Conservation (phyloP, 768 basidiomycete genomes). For the Calocybe indica region DNA sequence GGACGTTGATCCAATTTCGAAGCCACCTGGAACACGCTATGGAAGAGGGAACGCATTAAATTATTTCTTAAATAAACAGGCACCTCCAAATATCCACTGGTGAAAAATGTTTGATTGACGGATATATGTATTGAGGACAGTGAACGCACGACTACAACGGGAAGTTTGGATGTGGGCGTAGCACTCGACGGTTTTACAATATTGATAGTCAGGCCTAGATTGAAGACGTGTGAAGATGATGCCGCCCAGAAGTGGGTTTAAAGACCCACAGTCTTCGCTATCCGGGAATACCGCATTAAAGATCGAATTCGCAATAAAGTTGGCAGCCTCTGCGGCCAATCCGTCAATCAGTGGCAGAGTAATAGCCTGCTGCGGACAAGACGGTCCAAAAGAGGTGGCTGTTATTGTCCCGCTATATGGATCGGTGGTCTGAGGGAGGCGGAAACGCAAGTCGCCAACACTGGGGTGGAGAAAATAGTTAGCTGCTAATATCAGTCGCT, state of each 20-base stretch:
- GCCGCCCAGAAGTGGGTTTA: conserved; percentile 8
- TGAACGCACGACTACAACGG: conserved; percentile 32
- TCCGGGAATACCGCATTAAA: conserved; percentile 21
- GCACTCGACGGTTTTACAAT: conserved; percentile 30
- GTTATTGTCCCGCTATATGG: conserved; percentile 30
- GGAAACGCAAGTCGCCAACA: conserved; percentile 34
- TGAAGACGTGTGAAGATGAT: conserved; percentile 15
- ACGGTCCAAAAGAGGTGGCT: conserved; percentile 35
- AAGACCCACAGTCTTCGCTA: conserved; percentile 38
- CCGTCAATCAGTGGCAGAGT: conserved; percentile 23
- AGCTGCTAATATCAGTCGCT: background rate
- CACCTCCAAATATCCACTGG: conserved; percentile 31
- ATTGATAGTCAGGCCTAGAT: conserved; percentile 33
- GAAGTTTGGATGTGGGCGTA: conserved; percentile 27
- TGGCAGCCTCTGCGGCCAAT: conserved; percentile 20
- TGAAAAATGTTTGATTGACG: background rate
- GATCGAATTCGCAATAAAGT: conserved; percentile 21
- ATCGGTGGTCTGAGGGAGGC: conserved; percentile 30
- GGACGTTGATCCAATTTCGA: conserved; percentile 19
- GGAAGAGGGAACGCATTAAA: background rate
- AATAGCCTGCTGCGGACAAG: conserved; percentile 41
- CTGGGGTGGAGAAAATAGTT: conserved; percentile 11
- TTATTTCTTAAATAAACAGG: background rate
- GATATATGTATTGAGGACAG: background rate
- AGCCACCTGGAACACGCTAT: conserved; percentile 17